Base-by-base conservation (phyloP, 305 asterid species). In the Withania somnifera region DNA sequence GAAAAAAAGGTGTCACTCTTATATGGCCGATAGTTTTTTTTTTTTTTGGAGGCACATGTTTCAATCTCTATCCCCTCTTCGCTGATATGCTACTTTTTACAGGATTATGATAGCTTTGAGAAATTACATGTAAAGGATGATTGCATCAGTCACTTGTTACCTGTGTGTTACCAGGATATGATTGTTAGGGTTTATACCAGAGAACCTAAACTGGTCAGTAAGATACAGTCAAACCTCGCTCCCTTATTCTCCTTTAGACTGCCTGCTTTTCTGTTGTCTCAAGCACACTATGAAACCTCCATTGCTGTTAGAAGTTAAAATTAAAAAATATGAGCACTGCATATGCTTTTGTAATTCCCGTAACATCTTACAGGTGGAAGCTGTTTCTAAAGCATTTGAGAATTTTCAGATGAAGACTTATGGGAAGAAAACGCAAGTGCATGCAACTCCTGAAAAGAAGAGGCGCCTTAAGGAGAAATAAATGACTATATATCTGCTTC, bases 161-260 rank as follows among this genome's bases (percentile, higher is more conserved):
- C 98, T 17, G 81, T 93, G 7, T 91, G 84, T 81, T 93, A 86
- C 89, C 98, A 92, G 89, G 98, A 95, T 83, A 86, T 84, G 93
- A 92, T 95, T 58, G 98, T 95, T 84, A 90, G 98, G 85, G 97
- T 91, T 32, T 93, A 93, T 87, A 84, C 97, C 87, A 93, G 87
- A 86, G 89, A 95, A 81, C 93, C 97, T 66, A 83, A 88, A 81
- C 85, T 93, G 93, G 98, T 95, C 52, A 76, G 84, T 60, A 47
- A 82, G 40, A 73, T 50, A 15, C 11, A 50, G 20, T 20, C 5
- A 34, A 19, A 34, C 4, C 4, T 11, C 3, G 13, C 1, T 19
- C 4, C 28, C 24, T 9, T 17, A 7, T 32, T 53, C 11, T 47
- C 45, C 61, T 50, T 17, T 73, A 28, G 15, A 15, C 61, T 47